Base-by-base conservation (phyloP, 805 yeast species). In the Metschnikowia henanensis region DNA sequence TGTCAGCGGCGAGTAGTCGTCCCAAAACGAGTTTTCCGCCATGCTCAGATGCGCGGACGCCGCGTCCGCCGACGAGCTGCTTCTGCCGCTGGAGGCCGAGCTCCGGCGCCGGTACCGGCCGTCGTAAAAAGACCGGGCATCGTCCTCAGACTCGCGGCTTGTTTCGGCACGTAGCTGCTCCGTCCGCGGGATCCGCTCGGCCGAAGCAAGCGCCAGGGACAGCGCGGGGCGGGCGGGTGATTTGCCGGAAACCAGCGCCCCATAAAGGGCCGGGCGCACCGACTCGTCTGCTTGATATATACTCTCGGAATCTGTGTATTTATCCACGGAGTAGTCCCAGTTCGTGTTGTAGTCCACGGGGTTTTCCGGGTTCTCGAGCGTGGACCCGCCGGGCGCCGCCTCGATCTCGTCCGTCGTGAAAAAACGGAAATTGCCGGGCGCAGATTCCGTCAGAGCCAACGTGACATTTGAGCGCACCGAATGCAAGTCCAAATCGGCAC, bases 311-410 rank as follows among this genome's bases (percentile, higher is more conserved):
- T 62, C 59, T 49, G 63, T 62, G 50, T 55, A 56, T 61, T 73
- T 53, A 43, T 78, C 83, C 26, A 78, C 80, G 28, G 79, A 76
- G 22, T 78, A 72, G 50, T 86, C 90, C 85, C 94, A 85, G 52
- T 80, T 74, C 6, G 87, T 81, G 57, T 86, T 84, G 56, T 82
- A 86, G 58, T 86, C 94, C 18, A 85, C 77, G 0, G 77, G 75
- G 25, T 75, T 71, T 25, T 65, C 69, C 2, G 76, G 72, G 53
- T 79, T 76, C 49, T 82, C 87, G 52, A 84, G 60, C 2, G 92
- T 84, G 2, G 97, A 87, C 1, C 92, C 76, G 36, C 97, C 97
- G 41, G 87, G 94, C 0, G 98, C 97, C 39, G 76, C 72, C 56
- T 85, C 91, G 35, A 92, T 83, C 52, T 89, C 94, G 43, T 86